A percentile compares a stretch with the other conserved stretches of the same genome.
Conservation (phyloP, 2,329 filamentous ascomycete species). For the Beauveria australis region DNA sequence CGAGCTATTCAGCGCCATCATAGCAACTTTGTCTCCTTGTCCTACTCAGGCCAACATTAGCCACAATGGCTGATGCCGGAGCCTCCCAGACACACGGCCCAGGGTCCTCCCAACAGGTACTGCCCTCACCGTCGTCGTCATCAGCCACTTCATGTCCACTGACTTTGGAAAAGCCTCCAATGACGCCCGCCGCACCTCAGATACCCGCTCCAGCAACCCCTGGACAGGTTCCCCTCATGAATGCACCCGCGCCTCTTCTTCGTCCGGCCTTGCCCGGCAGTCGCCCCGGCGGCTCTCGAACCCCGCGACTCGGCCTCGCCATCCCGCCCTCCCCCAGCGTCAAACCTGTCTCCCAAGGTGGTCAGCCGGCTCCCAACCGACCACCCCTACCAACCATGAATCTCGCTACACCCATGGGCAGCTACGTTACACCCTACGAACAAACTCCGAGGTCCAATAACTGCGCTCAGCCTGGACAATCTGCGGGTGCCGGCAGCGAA, state of each 20-base stretch:
- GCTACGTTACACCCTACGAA: slow-evolving; percentile 63
- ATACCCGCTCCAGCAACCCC: slow-evolving; percentile 23
- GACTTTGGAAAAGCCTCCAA: slow-evolving; percentile 2
- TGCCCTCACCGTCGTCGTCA: background rate
- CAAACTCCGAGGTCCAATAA: slow-evolving; percentile 44
- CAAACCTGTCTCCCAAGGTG: slow-evolving; percentile 56
- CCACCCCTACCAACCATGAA: slow-evolving; percentile 69
- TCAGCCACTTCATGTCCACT: background rate
- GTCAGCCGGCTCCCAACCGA: slow-evolving; percentile 25
- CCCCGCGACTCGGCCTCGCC: slow-evolving; percentile 75
- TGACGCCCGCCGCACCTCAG: slow-evolving; percentile 16
- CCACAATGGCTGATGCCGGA: slow-evolving; percentile 20
- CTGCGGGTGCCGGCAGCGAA: slow-evolving; percentile 71
- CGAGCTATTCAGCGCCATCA: background rate
- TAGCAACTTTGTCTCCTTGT: background rate
- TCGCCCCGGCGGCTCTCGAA: slow-evolving; percentile 52
- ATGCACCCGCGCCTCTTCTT: slow-evolving; percentile 70
- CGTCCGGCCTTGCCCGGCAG: slow-evolving; percentile 72
- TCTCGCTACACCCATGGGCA: slow-evolving; percentile 83
- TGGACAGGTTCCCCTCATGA: slow-evolving; percentile 50
- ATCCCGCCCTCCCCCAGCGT: slow-evolving; percentile 82
- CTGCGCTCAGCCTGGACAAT: slow-evolving; percentile 49
- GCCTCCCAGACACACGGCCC: slow-evolving; percentile 15
- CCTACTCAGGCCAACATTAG: slow-evolving; percentile 12
- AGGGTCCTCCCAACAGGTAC: slow-evolving; percentile 11